Evolutionary conservation across 305 asterid genomes (phyloP).

Genomic region (Fraxinus sp.): DNA sequence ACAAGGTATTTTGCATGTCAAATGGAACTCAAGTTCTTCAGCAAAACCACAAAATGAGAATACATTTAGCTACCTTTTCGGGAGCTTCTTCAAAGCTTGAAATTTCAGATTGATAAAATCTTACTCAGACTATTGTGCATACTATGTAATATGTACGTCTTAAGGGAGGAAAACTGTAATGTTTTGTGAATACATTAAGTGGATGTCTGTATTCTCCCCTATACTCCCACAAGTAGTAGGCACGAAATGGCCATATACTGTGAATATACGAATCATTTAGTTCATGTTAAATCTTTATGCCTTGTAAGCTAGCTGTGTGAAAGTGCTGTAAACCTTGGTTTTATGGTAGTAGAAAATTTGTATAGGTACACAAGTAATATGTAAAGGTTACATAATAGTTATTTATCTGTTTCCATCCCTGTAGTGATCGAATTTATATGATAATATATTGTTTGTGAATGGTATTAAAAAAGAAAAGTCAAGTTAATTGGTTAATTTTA

Average conservation of each 20-base stretch:
- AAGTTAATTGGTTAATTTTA: too few relatives aligned
- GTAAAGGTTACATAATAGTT: conserved; percentile 13
- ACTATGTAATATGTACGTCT: conserved; percentile 15
- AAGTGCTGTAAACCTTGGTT: neutral
- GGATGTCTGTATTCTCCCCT: neutral
- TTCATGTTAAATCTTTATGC: conserved; percentile 22
- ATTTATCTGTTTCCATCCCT: neutral
- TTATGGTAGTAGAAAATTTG: conserved; percentile 10
- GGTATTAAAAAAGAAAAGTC: neutral
- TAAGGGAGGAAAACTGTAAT: neutral
- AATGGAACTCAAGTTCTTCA: conserved; percentile 33
- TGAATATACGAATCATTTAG: conserved; percentile 31
- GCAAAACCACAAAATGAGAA: conserved; percentile 47
- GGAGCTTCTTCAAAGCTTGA: conserved; percentile 50
- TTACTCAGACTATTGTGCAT: conserved; percentile 10
- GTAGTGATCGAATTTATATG: neutral
- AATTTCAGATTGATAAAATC: conserved; percentile 34
- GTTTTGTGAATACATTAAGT: conserved; percentile 23
- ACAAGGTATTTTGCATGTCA: conserved; percentile 50
- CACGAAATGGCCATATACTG: conserved; percentile 29
- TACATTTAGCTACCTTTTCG: conserved; percentile 52
- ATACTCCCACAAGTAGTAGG: conserved; percentile 9
- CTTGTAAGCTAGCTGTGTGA: conserved; percentile 26
- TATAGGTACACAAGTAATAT: neutral
- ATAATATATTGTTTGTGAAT: neutral